These are phyloP conservation scores for Clitoria ternatea DNA, from an alignment of 306 rosid genomes.

Conservation along the genomic window DNA sequence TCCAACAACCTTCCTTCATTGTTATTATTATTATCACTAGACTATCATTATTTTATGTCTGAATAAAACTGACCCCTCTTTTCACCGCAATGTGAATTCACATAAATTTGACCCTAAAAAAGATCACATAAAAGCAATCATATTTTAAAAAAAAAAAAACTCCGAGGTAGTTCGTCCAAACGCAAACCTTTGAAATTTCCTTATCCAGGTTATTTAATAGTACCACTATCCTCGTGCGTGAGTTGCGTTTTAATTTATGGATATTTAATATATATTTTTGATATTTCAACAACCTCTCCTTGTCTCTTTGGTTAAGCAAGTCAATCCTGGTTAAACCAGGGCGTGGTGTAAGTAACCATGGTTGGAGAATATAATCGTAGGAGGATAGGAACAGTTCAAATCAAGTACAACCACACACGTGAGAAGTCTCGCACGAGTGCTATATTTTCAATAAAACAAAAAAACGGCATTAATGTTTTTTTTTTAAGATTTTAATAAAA, in stretches of 20 bases:
- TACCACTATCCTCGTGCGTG: neutral
- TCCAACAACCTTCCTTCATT: too few relatives aligned
- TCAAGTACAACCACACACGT: conserved; percentile 21
- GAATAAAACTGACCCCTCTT: too few relatives aligned
- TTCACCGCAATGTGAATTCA: too few relatives aligned
- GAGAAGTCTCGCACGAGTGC: conserved; percentile 17
- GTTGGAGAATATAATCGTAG: conserved; percentile 16
- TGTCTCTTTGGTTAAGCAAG: conserved; percentile 7
- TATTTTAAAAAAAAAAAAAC: neutral
- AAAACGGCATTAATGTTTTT: neutral
- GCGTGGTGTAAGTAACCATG: conserved; percentile 29
- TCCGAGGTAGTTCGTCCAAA: neutral
- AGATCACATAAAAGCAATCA: too few relatives aligned
- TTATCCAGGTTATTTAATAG: neutral
- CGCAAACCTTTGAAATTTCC: neutral
- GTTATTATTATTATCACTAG: too few relatives aligned
- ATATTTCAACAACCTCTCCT: conserved; percentile 24
- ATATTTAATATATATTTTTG: conserved; percentile 4
- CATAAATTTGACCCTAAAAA: too few relatives aligned
- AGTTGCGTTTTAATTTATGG: neutral
- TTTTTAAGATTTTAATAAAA: conserved; percentile 11
- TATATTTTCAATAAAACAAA: neutral
- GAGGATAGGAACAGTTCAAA: neutral
- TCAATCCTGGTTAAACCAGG: conserved; percentile 17
- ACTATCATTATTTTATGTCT: too few relatives aligned